Evolutionary conservation across 139 green algal genomes (phyloP), one percentile per base, ranked within the genome.

Genomic region (Axilococcus clingmanii): DNA sequence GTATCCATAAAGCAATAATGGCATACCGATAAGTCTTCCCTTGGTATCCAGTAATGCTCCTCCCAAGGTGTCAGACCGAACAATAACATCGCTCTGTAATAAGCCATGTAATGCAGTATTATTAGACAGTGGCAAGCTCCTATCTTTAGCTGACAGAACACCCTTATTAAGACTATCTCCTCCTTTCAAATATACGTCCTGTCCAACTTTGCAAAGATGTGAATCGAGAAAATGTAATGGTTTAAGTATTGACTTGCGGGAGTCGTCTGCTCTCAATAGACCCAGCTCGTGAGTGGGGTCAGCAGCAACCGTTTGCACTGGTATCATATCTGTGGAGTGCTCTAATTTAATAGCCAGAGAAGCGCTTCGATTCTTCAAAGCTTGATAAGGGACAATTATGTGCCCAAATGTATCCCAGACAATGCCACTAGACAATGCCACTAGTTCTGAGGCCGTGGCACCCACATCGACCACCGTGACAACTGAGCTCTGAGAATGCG

Each of bases 41-140:
- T 48, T 59, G 0, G 72, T 77, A 62, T 95, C 79, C 8, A 95
- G 57, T 52, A 95, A 66, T 0, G 87, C 71, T 0, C 87, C 87
- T 2, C 87, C 87, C 16, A 61, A 76, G 65, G 82, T 93, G 1
- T 59, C 52, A 27, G 80, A 89, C 9, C 33, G 9, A 57, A 95
- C 84, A 2, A 71, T 61, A 6, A 88, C 83, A 60, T 96, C 88
- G 5, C 76, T 93, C 67, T 91, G 80, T 42, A 74, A 27, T n/a
- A 23, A 33, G 3, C 30, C 57, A 5, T 22, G 9, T 20, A 58
- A 32, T 27, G 45, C 30, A 8, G 55, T 42, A 44, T 44, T 44
- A 49, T 64, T 64, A 40, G 45, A 35, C 32, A 44, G 34, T 14
- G 56, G 56, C 14, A 54, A 29, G 30, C 20, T 31, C 20, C 56